Evolutionary conservation across 805 yeast species (phyloP), one percentile per base, ranked within the genome.

Genomic region (Brettanomyces bruxellensis): DNA sequence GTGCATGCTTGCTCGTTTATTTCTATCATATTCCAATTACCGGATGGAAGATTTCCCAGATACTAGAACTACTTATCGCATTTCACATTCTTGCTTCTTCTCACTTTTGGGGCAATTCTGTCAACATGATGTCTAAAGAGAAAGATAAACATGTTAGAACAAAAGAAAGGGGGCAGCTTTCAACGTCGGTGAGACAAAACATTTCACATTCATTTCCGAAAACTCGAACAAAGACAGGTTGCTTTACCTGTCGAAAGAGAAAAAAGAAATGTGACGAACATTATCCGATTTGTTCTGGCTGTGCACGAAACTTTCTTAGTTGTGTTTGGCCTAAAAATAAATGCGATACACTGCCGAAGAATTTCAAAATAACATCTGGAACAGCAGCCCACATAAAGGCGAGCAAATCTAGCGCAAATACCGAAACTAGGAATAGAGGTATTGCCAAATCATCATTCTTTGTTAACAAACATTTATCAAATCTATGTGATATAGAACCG

Each of bases 191-290:
- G n/a, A 35, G 38, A 18, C n/a, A n/a, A 12, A 14, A 18, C 41
- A n/a, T 3, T 23, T 14, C n/a, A 9, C 41, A 22, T 18, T 40
- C 14, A 5, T 40, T 13, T 40, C 41, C 41, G 3, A 43, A 43
- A 25, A 55, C 58, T 2, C 53, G 67, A 48, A 54, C 66, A 4
- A 64, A 57, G 46, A 55, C 62, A 3, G 70, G 70, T 23, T 66
- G 70, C 50, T 62, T 66, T 46, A 64, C 69, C 3, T 66, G 70
- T 47, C 52, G 70, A 14, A 63, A 60, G 47, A 55, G 69, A 38
- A 65, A 65, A 57, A 65, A 65, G 60, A 65, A 64, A 50, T 65
- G 70, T 50, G 61, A 64, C 50, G 68, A 65, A 48, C 49, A 40
- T 4, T 53, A 45, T 24, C 68, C 68, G 9, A 53, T 54, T 5